Evolutionary conservation across 2,329 filamentous ascomycete genomes (phyloP).

Genomic region (Clarireedia paspali): DNA sequence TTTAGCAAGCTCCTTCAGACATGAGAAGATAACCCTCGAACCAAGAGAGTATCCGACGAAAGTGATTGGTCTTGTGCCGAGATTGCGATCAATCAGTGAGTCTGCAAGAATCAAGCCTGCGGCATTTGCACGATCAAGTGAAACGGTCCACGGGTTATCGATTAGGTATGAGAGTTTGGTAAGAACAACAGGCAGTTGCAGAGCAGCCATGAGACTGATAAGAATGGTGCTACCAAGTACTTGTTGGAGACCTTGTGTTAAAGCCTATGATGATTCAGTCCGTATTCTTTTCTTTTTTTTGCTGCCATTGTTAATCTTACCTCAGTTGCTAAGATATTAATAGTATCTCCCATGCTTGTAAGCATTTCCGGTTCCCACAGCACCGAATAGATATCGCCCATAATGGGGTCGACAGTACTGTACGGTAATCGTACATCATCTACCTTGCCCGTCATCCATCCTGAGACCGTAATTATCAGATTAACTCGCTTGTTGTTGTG

Average conservation of each 20-base stretch:
- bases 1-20: slow-evolving; percentile 75
- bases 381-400: slow-evolving; percentile 97
- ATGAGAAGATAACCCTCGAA: slow-evolving; percentile 85
- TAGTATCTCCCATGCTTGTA: slow-evolving; percentile 94
- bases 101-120: slow-evolving; percentile 91
- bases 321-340: slow-evolving; percentile 96
- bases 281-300: not conserved
- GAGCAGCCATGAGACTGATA: slow-evolving; percentile 80
- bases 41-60: slow-evolving; percentile 93
- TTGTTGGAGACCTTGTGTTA: slow-evolving; percentile 94
- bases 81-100: slow-evolving; percentile 82
- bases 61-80: slow-evolving; percentile 86
- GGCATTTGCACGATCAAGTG: slow-evolving; percentile 78
- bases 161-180: slow-evolving; percentile 94
- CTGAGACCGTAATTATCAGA: slow-evolving; percentile 87
- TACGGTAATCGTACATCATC: slow-evolving; percentile 94
- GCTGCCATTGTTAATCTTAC: slow-evolving; percentile 38
- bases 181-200: slow-evolving; percentile 85
- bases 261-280: slow-evolving; percentile 51
- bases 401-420: slow-evolving; percentile 92
- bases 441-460: slow-evolving; percentile 97
- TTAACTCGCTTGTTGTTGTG: slow-evolving; percentile 99
- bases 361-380: slow-evolving; percentile 98
- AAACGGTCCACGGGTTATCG: slow-evolving; percentile 98
- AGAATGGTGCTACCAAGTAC: slow-evolving; percentile 85